A percentile compares a stretch with the other conserved stretches of the same genome.
Evolutionary conservation across 352 stramenopile genomes (phyloP).

Genomic region (Phytopythium ostracodes): DNA sequence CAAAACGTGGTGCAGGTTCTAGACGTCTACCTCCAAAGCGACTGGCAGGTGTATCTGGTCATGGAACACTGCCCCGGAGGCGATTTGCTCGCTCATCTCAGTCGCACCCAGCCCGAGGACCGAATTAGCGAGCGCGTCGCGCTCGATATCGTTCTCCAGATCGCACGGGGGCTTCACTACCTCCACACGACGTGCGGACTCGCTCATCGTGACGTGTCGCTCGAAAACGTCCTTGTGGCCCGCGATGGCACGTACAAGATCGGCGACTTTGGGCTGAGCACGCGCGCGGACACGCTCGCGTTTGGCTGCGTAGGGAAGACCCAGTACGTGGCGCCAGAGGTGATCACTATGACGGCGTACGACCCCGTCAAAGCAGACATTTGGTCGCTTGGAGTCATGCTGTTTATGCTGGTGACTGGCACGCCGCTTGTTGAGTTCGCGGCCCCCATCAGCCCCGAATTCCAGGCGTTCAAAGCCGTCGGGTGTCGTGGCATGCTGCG

Average conservation of each 20-base stretch:
- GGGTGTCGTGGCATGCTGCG: constrained; percentile 31
- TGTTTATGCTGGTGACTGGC: constrained; percentile 61
- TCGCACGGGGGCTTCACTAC: constrained; percentile 26
- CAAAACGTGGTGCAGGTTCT: constrained; percentile 34
- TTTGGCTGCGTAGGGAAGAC: constrained; percentile 24
- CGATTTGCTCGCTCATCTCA: constrained; percentile 37
- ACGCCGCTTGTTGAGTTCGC: constrained; percentile 35
- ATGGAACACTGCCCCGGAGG: constrained; percentile 55
- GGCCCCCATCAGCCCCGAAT: constrained; percentile 20
- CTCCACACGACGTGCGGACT: constrained; percentile 20
- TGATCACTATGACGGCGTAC: constrained; percentile 22
- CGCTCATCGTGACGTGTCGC: constrained; percentile 56
- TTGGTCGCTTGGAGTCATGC: constrained; percentile 53
- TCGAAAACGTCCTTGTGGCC: constrained; percentile 56
- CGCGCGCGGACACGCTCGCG: constrained; percentile 14
- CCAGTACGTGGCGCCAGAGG: constrained; percentile 35
- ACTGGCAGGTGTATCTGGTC: constrained; percentile 30
- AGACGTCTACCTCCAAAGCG: constrained; percentile 29
- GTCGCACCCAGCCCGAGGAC: constrained; percentile 16
- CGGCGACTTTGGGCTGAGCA: constrained; percentile 48
- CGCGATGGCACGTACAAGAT: constrained; percentile 43
- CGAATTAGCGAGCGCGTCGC: constrained; percentile 20
- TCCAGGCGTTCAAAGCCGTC: constrained; percentile 19
- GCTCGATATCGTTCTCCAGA: constrained; percentile 23
- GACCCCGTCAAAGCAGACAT: constrained; percentile 33